Evolutionary conservation across 805 yeast genomes (phyloP).

Genomic region (Grigorovia humatica): DNA sequence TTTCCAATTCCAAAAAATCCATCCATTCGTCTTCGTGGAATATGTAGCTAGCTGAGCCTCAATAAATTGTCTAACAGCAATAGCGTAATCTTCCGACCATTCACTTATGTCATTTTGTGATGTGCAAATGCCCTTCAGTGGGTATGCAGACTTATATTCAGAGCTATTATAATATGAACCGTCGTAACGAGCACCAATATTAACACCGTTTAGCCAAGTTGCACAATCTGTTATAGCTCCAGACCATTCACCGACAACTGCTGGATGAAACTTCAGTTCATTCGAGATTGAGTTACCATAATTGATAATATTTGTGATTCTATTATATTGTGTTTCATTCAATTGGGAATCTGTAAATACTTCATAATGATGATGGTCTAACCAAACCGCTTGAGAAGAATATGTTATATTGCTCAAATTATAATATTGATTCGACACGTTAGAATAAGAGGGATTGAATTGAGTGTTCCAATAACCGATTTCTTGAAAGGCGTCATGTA

Average conservation of each 20-base stretch:
- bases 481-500: constrained; percentile 57
- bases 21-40: constrained; percentile 39
- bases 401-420: constrained; percentile 30
- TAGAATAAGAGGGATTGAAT: constrained; percentile 26
- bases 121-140: constrained; percentile 35
- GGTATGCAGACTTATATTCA: constrained; percentile 6
- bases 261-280: constrained; percentile 34
- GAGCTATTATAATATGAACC: constrained; percentile 32
- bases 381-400: constrained; percentile 48
- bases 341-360: constrained; percentile 65
- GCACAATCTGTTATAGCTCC: constrained; percentile 67
- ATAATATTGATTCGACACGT: constrained; percentile 26
- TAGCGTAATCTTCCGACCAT: constrained; percentile 36
- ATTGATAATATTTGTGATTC: constrained; percentile 26
- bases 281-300: constrained; percentile 24
- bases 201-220: constrained; percentile 59
- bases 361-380: constrained; percentile 89
- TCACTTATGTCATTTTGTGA: constrained; percentile 27
- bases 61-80: constrained; percentile 41
- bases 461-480: constrained; percentile 46
- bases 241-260: constrained; percentile 61
- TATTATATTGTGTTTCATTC: constrained; percentile 28
- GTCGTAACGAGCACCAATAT: constrained; percentile 54
- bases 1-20: constrained; percentile 65
- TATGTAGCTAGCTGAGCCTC: constrained; percentile 54